These are phyloP conservation scores for Apostasia shenzhenica DNA, from an alignment of 106 monocot genomes.

Conservation along the genomic window DNA sequence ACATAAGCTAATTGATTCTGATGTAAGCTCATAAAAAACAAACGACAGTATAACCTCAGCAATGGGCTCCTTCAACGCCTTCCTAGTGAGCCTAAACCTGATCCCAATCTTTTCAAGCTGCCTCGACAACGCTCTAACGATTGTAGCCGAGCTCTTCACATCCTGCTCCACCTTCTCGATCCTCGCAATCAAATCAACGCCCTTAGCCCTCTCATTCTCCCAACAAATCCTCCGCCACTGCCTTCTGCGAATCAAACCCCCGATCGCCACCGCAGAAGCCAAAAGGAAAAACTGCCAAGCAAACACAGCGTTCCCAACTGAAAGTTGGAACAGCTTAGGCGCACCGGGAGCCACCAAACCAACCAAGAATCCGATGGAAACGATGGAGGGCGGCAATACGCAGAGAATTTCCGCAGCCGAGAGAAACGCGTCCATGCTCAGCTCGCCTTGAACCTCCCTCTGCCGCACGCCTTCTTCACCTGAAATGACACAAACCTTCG, in stretches of 20 bases:
- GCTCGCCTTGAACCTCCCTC: slow-evolving; percentile 11
- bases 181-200: slow-evolving; percentile 54
- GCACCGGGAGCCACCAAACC: slow-evolving; percentile 23
- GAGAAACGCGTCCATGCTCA: slow-evolving; percentile 44
- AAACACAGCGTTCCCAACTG: slow-evolving; percentile 30
- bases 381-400: slow-evolving; percentile 41
- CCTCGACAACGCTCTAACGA: slow-evolving; percentile 56
- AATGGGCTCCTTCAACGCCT: slow-evolving; percentile 85
- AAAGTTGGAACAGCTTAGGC: slow-evolving; percentile 24
- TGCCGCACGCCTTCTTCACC: slow-evolving; percentile 18
- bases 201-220: slow-evolving; percentile 20
- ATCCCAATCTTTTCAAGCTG: slow-evolving; percentile 92
- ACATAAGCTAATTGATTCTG: not conserved
- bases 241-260: slow-evolving; percentile 57
- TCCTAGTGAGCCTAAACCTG: slow-evolving; percentile 82
- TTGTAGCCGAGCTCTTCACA: slow-evolving; percentile 53
- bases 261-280: slow-evolving; percentile 48
- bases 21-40: not conserved
- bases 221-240: slow-evolving; percentile 58
- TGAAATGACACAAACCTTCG: slow-evolving; percentile 11
- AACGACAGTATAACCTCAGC: slow-evolving; percentile 42
- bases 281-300: slow-evolving; percentile 50
- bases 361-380: slow-evolving; percentile 42
- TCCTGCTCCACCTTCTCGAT: slow-evolving; percentile 83
- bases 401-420: slow-evolving; percentile 47